phyloP scores from a whole-genome alignment of 1,284 basidiomycete genomes.

The Sanguinoderma infundibulare region DNA sequence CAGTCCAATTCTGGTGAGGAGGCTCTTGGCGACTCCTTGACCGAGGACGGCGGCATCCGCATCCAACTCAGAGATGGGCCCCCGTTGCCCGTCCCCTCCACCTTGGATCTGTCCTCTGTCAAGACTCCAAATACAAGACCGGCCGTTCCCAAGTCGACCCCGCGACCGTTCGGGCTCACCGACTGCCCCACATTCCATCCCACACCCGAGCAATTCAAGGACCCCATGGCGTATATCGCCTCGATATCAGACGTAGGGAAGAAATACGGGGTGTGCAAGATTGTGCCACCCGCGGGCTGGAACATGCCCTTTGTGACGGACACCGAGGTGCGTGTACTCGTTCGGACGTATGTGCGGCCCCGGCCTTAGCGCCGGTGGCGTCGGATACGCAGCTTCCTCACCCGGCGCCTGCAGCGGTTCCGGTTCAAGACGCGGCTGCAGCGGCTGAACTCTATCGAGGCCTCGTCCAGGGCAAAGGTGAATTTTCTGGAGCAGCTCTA shows the following conservation, averaged over 20 bases:
- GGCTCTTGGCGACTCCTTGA: constrained; percentile 38
- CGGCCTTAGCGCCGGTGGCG: constrained; percentile 19
- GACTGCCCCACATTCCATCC: constrained; percentile 94
- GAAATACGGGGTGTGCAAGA: constrained; percentile 93
- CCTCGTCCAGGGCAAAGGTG: constrained; percentile 93
- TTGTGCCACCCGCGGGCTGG: constrained; percentile 94
- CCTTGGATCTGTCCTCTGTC: constrained; percentile 70
- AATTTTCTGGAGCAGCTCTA: constrained; percentile 98
- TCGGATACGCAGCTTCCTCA: constrained; percentile 25
- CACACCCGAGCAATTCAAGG: constrained; percentile 87
- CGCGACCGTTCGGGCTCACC: constrained; percentile 82
- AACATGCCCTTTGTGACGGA: constrained; percentile 97
- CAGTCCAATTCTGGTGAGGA: constrained; percentile 56
- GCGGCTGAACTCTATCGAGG: constrained; percentile 96
- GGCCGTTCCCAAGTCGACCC: constrained; percentile 43
- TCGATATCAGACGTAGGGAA: constrained; percentile 80
- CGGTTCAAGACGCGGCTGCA: constrained; percentile 96
- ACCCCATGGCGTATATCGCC: constrained; percentile 96
- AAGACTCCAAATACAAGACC: constrained; percentile 64
- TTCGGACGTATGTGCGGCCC: constrained; percentile 21
- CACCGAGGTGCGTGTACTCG: constrained; percentile 69
- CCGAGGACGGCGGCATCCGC: constrained; percentile 31
- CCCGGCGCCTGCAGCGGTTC: constrained; percentile 63
- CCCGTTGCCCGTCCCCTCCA: constrained; percentile 63
- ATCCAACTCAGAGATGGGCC: constrained; percentile 45